Conservation (phyloP, 768 basidiomycete genomes). For the Tricholoma bakamatsutake region DNA sequence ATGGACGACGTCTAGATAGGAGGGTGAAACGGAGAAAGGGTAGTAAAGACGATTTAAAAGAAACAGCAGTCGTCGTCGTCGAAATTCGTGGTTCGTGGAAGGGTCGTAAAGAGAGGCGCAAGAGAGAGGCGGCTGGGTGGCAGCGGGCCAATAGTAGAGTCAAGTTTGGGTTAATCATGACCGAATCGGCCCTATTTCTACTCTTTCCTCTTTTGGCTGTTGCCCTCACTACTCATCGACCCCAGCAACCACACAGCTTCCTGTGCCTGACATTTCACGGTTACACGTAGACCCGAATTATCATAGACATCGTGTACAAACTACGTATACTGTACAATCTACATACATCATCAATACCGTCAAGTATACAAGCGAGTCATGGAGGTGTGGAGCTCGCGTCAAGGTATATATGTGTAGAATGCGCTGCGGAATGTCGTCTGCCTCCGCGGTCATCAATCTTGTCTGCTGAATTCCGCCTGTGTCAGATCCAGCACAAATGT, state of each 20-base stretch:
- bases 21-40: slow-evolving; percentile 22
- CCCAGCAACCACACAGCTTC: background rate
- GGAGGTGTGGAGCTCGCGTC: too few species aligned
- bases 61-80: slow-evolving; percentile 51
- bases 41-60: slow-evolving; percentile 27
- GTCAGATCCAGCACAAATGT: slow-evolving; percentile 77
- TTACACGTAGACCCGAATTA: too few species aligned
- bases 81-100: slow-evolving; percentile 35
- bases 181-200: slow-evolving; percentile 32
- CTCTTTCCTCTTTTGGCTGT: slow-evolving; percentile 14
- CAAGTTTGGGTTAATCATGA: slow-evolving; percentile 25
- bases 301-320: background rate
- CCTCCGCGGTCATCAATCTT: slow-evolving; percentile 26
- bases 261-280: background rate
- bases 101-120: slow-evolving; percentile 52
- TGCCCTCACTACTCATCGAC: slow-evolving; percentile 7
- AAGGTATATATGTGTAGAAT: slow-evolving; percentile 2
- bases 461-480: slow-evolving; percentile 76
- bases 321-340: background rate
- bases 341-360: too few species aligned
- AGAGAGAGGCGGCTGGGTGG: slow-evolving; percentile 21
- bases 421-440: background rate
- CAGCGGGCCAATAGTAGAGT: slow-evolving; percentile 27
- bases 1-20: slow-evolving; percentile 19
- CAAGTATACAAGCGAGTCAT: too few species aligned